Base-by-base conservation (phyloP, 148 eudicot species). In the Agrostemma githago region DNA sequence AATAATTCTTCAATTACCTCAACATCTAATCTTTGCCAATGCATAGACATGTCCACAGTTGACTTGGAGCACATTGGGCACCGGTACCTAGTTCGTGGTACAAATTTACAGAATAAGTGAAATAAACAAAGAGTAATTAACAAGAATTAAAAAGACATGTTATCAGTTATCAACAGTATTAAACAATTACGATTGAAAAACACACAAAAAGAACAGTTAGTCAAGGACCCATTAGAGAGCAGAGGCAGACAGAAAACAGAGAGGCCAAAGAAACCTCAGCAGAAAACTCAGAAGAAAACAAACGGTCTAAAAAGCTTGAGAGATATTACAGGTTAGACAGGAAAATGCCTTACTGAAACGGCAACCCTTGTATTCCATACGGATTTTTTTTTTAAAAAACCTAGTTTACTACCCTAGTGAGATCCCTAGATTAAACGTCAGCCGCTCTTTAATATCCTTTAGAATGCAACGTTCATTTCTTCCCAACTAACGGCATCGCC, bases 1-100 rank as follows among this genome's bases (percentile, higher is more conserved):
- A 64, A 56, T 4, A 63, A 6, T 10, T 16, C 44, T 2, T 14
- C 5, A 39, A 66, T 73, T 80, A 93, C 98, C 96, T 93, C 98
- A 73, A 76, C 76, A 48, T 93, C 92, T 76, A 93, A 70, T 78
- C 84, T 82, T 82, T 78, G 74, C 98, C 98, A 93, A 5, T 79
- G 59, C 60, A 46, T 62, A 41, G 89, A 67, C 98, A 93, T 89
- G 85, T 90, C 75, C 37, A 53, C 3, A 57, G 78, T 66, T 7
- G 98, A 83, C 84, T 90, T 93, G 44, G 83, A 90, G 87, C 98
- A 93, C 62, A 93, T 80, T 72, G 98, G 98, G 76, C 98, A 93
- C 21, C 98, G 93, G 72, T 93, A 93, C 85, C 98, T 93, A 66
- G 37, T 76, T 63, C 62, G 68, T 51, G 68, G 8, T 8, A 17